Evolutionary conservation across 2,329 filamentous ascomycete genomes (phyloP).

Genomic region (Fusarium nodosum): DNA sequence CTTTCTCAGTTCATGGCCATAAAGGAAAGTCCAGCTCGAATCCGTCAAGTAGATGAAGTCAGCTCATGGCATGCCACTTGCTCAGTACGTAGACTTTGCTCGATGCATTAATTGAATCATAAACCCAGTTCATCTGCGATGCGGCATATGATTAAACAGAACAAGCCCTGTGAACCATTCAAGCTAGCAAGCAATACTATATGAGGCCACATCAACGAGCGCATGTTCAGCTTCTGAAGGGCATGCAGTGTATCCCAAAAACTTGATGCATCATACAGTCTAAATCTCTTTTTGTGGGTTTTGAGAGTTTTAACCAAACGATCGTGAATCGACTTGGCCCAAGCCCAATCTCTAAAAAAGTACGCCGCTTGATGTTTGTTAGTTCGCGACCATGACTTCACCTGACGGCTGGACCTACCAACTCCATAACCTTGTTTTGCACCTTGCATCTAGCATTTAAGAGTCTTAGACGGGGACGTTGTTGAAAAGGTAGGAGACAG

Average conservation of each 20-base stretch:
- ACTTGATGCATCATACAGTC: constrained; percentile 24
- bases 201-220: constrained; percentile 3
- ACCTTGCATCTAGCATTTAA: constrained; percentile 17
- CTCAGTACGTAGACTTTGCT: neutral
- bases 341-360: constrained; percentile 41
- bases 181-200: constrained; percentile 18
- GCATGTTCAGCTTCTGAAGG: constrained; percentile 10
- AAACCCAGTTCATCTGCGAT: constrained; percentile 15
- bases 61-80: neutral
- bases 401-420: constrained; percentile 37
- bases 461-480: constrained; percentile 68
- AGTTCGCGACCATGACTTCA: constrained; percentile 21
- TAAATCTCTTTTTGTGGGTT: constrained; percentile 34
- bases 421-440: constrained; percentile 45
- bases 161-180: constrained; percentile 10
- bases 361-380: constrained; percentile 42
- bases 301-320: constrained; percentile 36
- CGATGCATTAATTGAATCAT: constrained; percentile 15
- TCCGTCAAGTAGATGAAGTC: neutral
- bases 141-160: constrained; percentile 11
- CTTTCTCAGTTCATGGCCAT: neutral
- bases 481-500: constrained; percentile 76
- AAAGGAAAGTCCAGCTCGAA: neutral
- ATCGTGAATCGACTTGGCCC: constrained; percentile 31
- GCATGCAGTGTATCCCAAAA: constrained; percentile 14